Evolutionary conservation across 495 filamentous ascomycete species (phyloP).

Genomic region (Trichoderma orchidacearum): DNA sequence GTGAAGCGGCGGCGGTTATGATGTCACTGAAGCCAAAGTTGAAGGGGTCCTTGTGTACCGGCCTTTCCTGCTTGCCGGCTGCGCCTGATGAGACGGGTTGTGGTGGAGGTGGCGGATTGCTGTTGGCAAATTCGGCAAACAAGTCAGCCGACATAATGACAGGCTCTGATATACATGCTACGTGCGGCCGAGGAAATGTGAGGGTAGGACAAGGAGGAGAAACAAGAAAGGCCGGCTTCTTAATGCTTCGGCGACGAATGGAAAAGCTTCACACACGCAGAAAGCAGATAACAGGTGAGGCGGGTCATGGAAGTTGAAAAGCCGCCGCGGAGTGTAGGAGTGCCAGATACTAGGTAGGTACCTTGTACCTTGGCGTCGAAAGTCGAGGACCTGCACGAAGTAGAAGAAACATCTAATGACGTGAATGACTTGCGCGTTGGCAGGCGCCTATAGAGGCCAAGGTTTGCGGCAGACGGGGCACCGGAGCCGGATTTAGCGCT

Average conservation of each 20-base stretch:
- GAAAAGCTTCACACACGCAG: no score
- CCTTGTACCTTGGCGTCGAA: no score
- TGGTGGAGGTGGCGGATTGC: conserved; percentile 12
- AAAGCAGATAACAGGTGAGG: neutral
- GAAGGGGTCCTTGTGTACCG: conserved; percentile 1
- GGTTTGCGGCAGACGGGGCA: neutral
- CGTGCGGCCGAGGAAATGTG: neutral
- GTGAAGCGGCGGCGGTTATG: neutral
- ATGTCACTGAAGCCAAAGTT: neutral
- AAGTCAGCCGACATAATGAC: conserved; percentile 59
- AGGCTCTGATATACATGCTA: neutral
- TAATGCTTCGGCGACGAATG: conserved; percentile 2
- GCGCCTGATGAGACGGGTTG: conserved; percentile 4
- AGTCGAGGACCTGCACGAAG: no score
- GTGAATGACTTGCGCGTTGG: neutral
- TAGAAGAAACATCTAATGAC: no score
- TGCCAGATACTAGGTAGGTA: no score
- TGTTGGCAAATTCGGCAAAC: conserved; percentile 53
- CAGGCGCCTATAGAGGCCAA: neutral
- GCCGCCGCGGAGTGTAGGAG: no score
- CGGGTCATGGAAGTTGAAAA: neutral
- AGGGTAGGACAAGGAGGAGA: neutral
- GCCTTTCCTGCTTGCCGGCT: neutral
- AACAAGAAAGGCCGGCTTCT: neutral
- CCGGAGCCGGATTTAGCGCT: neutral